phyloP scores from a whole-genome alignment of 1,284 basidiomycete species.

The Phylloboletellus chloephorus region DNA sequence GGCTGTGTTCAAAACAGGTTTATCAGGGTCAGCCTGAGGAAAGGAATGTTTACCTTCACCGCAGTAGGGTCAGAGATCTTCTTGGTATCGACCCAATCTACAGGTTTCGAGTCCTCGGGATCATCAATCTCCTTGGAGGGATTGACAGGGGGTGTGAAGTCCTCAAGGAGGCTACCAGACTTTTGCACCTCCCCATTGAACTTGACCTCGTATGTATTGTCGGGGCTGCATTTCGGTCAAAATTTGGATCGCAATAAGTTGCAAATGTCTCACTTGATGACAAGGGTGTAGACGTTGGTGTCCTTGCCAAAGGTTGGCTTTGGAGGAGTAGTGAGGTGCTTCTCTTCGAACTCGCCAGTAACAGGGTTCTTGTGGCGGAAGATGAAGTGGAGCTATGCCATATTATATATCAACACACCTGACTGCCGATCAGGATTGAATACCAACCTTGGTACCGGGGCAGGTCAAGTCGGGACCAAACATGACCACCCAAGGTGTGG shows the following conservation, averaged over 20 bases:
- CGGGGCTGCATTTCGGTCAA: conserved; percentile 52
- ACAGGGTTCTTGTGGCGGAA: conserved; percentile 94
- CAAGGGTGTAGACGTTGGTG: conserved; percentile 89
- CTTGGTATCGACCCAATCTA: conserved; percentile 88
- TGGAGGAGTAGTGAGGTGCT: conserved; percentile 85
- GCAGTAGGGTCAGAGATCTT: conserved; percentile 84
- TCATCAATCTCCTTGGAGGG: conserved; percentile 92
- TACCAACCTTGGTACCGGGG: conserved; percentile 73
- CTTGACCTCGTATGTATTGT: conserved; percentile 91
- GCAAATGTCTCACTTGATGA: conserved; percentile 68
- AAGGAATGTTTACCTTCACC: conserved; percentile 53
- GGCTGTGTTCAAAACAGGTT: conserved; percentile 45
- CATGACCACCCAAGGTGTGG: conserved; percentile 98
- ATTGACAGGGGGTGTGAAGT: conserved; percentile 95
- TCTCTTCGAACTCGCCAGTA: conserved; percentile 93
- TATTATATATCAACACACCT: conserved; percentile 5
- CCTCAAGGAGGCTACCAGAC: conserved; percentile 84
- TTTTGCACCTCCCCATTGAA: conserved; percentile 85
- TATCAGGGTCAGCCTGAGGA: background rate
- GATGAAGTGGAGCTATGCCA: conserved; percentile 84
- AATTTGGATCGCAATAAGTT: background rate
- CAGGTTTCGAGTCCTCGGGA: conserved; percentile 86
- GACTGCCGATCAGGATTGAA: background rate
- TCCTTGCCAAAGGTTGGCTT: conserved; percentile 83
- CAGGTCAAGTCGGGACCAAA: conserved; percentile 89